Evolutionary conservation across 345 rosid species (phyloP).

Genomic region (Dipteronia dyeriana): DNA sequence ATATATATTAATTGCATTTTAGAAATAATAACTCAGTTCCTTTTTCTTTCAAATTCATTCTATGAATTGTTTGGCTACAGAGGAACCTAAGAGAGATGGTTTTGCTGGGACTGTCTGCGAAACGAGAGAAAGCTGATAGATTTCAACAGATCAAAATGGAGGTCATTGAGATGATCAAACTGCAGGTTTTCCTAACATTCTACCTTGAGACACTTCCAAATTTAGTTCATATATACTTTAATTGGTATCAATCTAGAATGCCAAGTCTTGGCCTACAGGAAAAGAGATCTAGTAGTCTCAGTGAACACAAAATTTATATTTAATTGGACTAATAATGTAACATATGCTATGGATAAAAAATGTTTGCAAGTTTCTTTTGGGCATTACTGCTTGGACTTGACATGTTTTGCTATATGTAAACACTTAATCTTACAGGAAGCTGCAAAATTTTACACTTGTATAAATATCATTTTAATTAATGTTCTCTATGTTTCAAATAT

Average conservation of each 20-base stretch:
- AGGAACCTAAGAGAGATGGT: slow-evolving; percentile 44
- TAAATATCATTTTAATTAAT: neutral
- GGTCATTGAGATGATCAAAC: slow-evolving; percentile 37
- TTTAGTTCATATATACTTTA: slow-evolving; percentile 2
- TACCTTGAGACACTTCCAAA: neutral
- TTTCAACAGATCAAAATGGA: slow-evolving; percentile 36
- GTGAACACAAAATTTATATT: neutral
- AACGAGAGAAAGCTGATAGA: slow-evolving; percentile 44
- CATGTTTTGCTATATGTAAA: neutral
- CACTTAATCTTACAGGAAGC: neutral
- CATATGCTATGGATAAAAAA: neutral
- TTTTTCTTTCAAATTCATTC: neutral
- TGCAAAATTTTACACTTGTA: neutral
- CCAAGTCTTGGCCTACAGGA: neutral
- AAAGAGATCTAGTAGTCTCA: neutral
- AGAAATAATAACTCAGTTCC: neutral
- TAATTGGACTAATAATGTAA: neutral
- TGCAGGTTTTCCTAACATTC: slow-evolving; percentile 32
- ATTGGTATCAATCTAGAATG: neutral
- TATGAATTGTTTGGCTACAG: slow-evolving; percentile 28
- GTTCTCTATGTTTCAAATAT: neutral
- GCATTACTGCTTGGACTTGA: neutral
- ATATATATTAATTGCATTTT: slow-evolving; percentile 13
- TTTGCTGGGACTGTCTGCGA: slow-evolving; percentile 33
- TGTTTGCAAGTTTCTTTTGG: neutral